Conservation (phyloP, 352 stramenopile species). For the Pythium inflatum region DNA sequence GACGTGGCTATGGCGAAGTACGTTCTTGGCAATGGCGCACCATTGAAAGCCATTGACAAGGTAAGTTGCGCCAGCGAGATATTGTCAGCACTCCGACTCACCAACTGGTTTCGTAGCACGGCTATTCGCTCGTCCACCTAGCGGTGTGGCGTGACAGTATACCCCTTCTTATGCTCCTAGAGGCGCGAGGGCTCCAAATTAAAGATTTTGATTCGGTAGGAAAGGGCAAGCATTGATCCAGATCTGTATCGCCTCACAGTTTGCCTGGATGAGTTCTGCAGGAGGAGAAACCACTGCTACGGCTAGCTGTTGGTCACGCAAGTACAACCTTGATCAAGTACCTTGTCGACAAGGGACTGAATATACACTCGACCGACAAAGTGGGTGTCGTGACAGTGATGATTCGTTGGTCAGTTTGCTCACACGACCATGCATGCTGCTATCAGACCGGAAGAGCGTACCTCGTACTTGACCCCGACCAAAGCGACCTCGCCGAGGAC, state of each 20-base stretch:
- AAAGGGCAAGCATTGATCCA: neutral
- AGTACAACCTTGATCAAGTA: conserved; percentile 8
- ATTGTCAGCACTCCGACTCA: no score
- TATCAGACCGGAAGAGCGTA: conserved; percentile 7
- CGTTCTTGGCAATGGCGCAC: conserved; percentile 2
- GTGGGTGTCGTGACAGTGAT: neutral
- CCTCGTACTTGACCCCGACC: conserved; percentile 1
- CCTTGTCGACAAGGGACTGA: neutral
- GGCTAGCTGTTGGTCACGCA: conserved; percentile 9
- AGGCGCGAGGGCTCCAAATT: neutral
- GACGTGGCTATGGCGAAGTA: neutral
- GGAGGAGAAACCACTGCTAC: conserved; percentile 9
- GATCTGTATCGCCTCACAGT: neutral
- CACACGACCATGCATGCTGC: neutral
- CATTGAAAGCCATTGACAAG: neutral
- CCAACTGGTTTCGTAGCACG: conserved; percentile 5
- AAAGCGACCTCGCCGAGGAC: conserved; percentile 15
- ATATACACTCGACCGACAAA: neutral
- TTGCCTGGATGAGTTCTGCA: neutral
- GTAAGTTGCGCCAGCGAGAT: no score
- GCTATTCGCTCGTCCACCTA: conserved; percentile 13
- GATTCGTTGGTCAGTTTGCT: neutral
- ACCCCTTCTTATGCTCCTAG: conserved; percentile 2
- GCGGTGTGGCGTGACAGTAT: conserved; percentile 15
- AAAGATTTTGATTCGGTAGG: conserved; percentile 12